Conservation (phyloP, 2,329 filamentous ascomycete genomes). For the Colletotrichum sp. region DNA sequence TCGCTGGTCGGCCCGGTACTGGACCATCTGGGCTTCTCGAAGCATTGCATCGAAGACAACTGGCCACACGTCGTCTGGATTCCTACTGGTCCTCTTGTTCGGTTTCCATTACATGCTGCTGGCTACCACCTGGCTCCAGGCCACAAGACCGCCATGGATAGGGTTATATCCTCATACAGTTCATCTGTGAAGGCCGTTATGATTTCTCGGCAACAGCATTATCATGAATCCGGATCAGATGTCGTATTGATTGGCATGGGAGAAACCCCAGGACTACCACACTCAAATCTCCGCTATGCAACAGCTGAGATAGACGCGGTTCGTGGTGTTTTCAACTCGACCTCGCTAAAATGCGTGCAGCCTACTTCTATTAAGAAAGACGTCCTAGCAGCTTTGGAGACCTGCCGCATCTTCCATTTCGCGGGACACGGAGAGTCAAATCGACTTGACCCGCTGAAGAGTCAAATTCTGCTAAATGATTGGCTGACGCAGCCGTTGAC, state of each 20-base stretch:
- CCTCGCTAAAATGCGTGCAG: not conserved
- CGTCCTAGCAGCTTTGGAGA: constrained; percentile 25
- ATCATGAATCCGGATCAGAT: not conserved
- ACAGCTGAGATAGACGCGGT: constrained; percentile 22
- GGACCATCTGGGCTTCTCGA: constrained; percentile 26
- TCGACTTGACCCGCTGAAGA: constrained; percentile 8
- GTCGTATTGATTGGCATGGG: constrained; percentile 33
- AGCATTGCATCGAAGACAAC: not conserved
- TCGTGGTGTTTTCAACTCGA: constrained; percentile 1
- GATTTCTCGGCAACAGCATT: constrained; percentile 12
- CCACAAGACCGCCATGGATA: constrained; percentile 31
- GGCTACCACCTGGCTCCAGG: constrained; percentile 28
- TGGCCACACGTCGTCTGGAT: constrained; percentile 39
- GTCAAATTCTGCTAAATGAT: constrained; percentile 15
- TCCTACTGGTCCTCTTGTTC: constrained; percentile 29
- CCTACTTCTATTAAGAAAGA: constrained; percentile 17
- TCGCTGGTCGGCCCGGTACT: constrained; percentile 28
- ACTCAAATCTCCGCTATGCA: constrained; percentile 20
- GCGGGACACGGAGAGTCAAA: constrained; percentile 37
- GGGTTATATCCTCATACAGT: constrained; percentile 42
- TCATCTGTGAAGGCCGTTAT: constrained; percentile 36
- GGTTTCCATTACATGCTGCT: constrained; percentile 37
- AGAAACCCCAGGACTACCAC: not conserved
- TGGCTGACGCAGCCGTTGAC: constrained; percentile 1
- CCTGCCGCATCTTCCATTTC: constrained; percentile 44